Base-by-base conservation (phyloP, 2,329 filamentous ascomycete species). In the Fusarium illudens region DNA sequence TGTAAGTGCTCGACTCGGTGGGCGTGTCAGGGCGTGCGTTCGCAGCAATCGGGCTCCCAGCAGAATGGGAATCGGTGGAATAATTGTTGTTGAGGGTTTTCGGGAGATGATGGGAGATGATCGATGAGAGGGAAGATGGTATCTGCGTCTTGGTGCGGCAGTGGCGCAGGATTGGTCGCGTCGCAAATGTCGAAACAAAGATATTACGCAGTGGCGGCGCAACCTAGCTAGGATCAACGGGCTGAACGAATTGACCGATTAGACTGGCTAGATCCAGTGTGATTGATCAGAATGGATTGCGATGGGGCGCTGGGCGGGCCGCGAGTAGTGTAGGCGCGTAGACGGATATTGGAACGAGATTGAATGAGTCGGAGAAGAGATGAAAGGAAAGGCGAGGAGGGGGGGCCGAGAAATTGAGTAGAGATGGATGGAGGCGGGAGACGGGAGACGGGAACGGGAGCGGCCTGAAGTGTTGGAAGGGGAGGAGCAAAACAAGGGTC, bases 141-240 rank as follows among this genome's bases (percentile, higher is more conserved):
- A 58, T 56, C 51, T 34, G 60, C 52, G 55, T 64, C 20, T 61
- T 46, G 36, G 62, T 58, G 59, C 46, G 64, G 67, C 55, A 67
- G 66, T 62, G 62, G 62, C 62, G 68, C 59, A 51, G 42, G 50
- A 51, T 49, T 59, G 51, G 64, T 66, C 58, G 64, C 54, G 60
- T 71, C 70, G 60, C 62, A 62, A 66, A 66, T 66, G 50, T 65
- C 55, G 63, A 63, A 62, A 60, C 68, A 65, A 68, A 66, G 54
- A 68, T 67, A 50, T 70, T 71, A 60, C 63, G 65, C 61, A 68
- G 57, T 59, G 61, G 62, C 56, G 59, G 67, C 71, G 62, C 68
- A 71, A 69, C 59, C 42, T 60, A 25, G 54, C 51, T 42, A 52
- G 58, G 63, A 52, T 62, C 58, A 71, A 68, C 58, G 53, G 55